phyloP scores from a whole-genome alignment of 768 basidiomycete species.

The Phlegmacium glaucopus region DNA sequence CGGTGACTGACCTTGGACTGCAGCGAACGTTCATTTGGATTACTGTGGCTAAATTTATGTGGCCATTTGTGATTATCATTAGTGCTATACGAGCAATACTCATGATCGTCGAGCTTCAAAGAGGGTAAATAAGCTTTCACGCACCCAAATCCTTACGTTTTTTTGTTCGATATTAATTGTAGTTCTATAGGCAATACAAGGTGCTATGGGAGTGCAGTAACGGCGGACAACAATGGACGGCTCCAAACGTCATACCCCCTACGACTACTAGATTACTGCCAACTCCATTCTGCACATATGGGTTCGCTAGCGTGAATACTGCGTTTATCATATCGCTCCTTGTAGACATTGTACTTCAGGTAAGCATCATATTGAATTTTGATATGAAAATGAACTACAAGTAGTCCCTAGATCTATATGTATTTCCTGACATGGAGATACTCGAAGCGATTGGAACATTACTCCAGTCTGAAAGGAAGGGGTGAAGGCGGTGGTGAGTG shows the following conservation, averaged over 20 bases:
- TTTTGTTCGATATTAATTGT: constrained; percentile 15
- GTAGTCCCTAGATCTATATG: constrained; percentile 60
- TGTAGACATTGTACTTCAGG: constrained; percentile 68
- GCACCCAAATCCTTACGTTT: constrained; percentile 5
- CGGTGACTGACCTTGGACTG: constrained; percentile 14
- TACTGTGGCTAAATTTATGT: constrained; percentile 59
- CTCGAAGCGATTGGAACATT: constrained; percentile 67
- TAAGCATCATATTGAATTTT: constrained; percentile 28
- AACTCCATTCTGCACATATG: constrained; percentile 52
- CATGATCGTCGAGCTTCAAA: constrained; percentile 71
- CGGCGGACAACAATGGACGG: constrained; percentile 61
- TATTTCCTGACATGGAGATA: constrained; percentile 74
- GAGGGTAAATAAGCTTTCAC: constrained; percentile 44
- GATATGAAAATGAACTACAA: constrained; percentile 18
- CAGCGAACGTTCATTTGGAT: constrained; percentile 72
- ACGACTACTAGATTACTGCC: constrained; percentile 44
- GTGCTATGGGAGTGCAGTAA: constrained; percentile 73
- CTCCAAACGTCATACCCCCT: constrained; percentile 38
- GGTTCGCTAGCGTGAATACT: constrained; percentile 56
- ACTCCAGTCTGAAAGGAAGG: constrained; percentile 60
- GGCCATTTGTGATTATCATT: constrained; percentile 70
- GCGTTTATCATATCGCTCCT: constrained; percentile 65
- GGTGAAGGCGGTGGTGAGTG: constrained; percentile 64
- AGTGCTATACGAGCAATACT: constrained; percentile 61
- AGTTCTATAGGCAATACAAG: constrained; percentile 52